Evolutionary conservation across 495 filamentous ascomycete genomes (phyloP).

Genomic region (Penicillium antarcticum): DNA sequence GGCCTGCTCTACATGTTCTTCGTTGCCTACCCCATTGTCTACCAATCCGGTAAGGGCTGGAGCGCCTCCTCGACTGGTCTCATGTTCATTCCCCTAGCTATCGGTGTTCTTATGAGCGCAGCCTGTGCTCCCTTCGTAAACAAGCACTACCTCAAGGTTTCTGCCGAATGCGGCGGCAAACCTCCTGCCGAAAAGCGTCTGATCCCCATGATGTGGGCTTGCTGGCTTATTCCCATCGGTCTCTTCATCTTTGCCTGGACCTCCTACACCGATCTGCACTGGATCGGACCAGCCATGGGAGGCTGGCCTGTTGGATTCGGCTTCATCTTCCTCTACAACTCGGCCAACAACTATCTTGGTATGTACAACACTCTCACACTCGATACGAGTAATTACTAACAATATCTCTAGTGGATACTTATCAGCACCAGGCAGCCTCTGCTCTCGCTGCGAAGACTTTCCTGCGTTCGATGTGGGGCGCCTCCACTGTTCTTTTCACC

Average conservation of each 20-base stretch:
- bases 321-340: constrained; percentile 83
- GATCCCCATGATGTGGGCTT: constrained; percentile 81
- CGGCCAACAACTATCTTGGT: constrained; percentile 75
- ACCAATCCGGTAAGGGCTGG: constrained; percentile 69
- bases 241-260: constrained; percentile 87
- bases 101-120: constrained; percentile 65
- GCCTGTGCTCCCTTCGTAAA: constrained; percentile 68
- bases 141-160: constrained; percentile 67
- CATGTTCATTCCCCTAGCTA: constrained; percentile 75
- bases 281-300: constrained; percentile 69
- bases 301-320: constrained; percentile 79
- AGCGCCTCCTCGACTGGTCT: constrained; percentile 68
- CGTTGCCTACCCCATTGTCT: constrained; percentile 76
- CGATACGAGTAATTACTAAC: constrained; percentile 8
- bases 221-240: constrained; percentile 74
- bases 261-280: constrained; percentile 60
- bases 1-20: constrained; percentile 84
- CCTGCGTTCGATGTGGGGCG: constrained; percentile 77
- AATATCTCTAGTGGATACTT: constrained; percentile 61
- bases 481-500: constrained; percentile 71
- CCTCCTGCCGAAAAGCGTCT: constrained; percentile 74
- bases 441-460: constrained; percentile 84
- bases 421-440: constrained; percentile 80
- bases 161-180: constrained; percentile 56
- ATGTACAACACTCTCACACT: constrained; percentile 5